Evolutionary conservation across 345 rosid species (phyloP).

Genomic region (Euphorbia pulcherrima): DNA sequence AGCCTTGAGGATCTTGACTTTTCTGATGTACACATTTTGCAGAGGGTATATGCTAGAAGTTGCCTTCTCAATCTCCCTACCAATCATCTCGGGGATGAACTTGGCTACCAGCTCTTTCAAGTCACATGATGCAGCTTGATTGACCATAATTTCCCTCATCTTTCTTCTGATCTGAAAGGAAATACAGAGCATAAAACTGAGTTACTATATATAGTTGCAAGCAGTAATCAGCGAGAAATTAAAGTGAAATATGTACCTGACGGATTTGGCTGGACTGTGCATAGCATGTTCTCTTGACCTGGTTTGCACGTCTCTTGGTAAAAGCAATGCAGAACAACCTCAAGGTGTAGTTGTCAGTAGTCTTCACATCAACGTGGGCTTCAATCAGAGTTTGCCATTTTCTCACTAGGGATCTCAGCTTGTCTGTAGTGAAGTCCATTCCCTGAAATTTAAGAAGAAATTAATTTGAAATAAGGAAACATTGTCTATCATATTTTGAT

Average conservation of each 20-base stretch:
- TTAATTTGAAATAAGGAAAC: background rate
- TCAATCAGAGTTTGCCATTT: constrained; percentile 34
- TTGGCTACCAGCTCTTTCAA: constrained; percentile 26
- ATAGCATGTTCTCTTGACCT: constrained; percentile 32
- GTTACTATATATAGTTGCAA: background rate
- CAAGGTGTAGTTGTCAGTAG: constrained; percentile 28
- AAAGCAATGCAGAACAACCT: constrained; percentile 31
- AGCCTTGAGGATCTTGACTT: constrained; percentile 33
- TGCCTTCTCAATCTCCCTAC: constrained; percentile 31
- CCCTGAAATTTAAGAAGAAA: constrained; percentile 14
- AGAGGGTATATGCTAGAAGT: constrained; percentile 25
- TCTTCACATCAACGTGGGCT: constrained; percentile 34
- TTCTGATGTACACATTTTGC: constrained; percentile 29
- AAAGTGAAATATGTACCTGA: constrained; percentile 14
- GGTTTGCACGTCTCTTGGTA: constrained; percentile 32
- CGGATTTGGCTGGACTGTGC: constrained; percentile 33
- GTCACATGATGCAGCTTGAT: constrained; percentile 28
- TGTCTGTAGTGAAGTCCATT: constrained; percentile 33
- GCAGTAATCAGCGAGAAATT: background rate
- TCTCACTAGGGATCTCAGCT: constrained; percentile 29
- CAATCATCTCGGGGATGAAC: constrained; percentile 27
- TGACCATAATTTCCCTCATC: constrained; percentile 32
- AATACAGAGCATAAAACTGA: background rate
- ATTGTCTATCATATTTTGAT: background rate
- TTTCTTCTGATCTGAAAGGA: constrained; percentile 26